Percentiles rank a stretch among this genome's conserved stretches.
Evolutionary conservation across 1,139 yeast species (phyloP).

Genomic region (Lodderomyces orthopsilosis): DNA sequence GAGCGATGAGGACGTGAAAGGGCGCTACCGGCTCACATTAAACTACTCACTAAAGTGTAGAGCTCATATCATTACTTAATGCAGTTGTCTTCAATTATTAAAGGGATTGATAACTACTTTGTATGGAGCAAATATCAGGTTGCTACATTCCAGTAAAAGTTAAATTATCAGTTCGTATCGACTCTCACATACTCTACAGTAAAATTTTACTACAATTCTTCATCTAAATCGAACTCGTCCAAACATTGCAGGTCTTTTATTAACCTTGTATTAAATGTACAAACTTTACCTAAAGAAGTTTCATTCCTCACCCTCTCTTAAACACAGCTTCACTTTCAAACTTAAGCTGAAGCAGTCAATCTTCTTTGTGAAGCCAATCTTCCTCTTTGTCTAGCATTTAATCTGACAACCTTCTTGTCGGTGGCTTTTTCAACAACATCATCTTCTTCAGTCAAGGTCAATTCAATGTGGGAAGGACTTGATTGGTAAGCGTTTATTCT

Average conservation of each 20-base stretch:
- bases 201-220: no score
- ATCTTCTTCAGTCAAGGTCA: slow-evolving; percentile 92
- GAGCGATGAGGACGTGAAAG: neutral
- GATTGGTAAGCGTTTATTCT: slow-evolving; percentile 99
- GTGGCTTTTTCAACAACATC: slow-evolving; percentile 93
- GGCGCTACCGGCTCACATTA: neutral
- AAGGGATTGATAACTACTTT: no score
- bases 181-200: no score
- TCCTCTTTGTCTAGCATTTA: slow-evolving; percentile 90
- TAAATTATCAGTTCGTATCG: no score
- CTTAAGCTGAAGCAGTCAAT: slow-evolving; percentile 18
- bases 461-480: slow-evolving; percentile 98
- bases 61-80: no score
- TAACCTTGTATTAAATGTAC: slow-evolving; percentile 3
- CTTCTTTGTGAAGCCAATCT: slow-evolving; percentile 81
- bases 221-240: neutral
- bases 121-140: no score
- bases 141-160: no score
- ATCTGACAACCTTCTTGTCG: slow-evolving; percentile 78
- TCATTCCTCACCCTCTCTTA: neutral
- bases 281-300: neutral
- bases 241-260: neutral
- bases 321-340: neutral
- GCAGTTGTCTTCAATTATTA: no score
- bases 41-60: neutral